Evolutionary conservation across 225 moss, liverwort and hornwort genomes (phyloP).

Genomic region (Physcomitrellopsis africana): DNA sequence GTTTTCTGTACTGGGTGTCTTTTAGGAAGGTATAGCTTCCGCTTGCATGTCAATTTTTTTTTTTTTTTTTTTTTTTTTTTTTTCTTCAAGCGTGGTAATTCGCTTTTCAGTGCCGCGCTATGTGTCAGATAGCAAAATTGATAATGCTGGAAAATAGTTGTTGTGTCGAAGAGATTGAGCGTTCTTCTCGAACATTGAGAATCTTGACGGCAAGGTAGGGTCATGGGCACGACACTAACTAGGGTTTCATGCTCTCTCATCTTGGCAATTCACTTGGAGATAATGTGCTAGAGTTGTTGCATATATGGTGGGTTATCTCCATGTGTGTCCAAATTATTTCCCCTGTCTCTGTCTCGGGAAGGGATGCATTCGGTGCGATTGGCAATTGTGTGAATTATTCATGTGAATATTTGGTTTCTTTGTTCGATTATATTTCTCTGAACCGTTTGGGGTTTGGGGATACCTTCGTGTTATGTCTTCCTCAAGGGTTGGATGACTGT

Average conservation of each 20-base stretch:
- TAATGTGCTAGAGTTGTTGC: not conserved
- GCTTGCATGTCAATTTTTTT: not conserved
- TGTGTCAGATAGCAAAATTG: not conserved
- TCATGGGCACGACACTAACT: not conserved
- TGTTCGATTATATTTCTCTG: not conserved
- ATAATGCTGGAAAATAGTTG: not conserved
- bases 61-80: not conserved
- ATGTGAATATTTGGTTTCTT: not conserved
- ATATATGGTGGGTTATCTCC: not conserved
- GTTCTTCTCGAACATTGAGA: not conserved
- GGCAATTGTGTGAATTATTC: not conserved
- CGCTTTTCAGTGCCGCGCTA: not conserved
- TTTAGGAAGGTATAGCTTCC: not conserved
- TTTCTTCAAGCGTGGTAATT: not conserved
- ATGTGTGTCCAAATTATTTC: not conserved
- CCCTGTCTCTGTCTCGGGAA: not conserved
- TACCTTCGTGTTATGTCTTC: not conserved
- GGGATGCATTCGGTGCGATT: conserved; percentile 3
- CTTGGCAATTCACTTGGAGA: not conserved
- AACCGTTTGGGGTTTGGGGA: conserved; percentile 4
- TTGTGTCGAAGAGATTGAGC: not conserved
- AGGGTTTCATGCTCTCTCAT: conserved; percentile 30
- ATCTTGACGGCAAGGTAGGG: conserved; percentile 12
- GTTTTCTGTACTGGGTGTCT: not conserved
- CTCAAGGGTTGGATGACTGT: not conserved